Conservation (phyloP, 192 early-diverging fungal species). For the Rhizophlyctis rosea region DNA sequence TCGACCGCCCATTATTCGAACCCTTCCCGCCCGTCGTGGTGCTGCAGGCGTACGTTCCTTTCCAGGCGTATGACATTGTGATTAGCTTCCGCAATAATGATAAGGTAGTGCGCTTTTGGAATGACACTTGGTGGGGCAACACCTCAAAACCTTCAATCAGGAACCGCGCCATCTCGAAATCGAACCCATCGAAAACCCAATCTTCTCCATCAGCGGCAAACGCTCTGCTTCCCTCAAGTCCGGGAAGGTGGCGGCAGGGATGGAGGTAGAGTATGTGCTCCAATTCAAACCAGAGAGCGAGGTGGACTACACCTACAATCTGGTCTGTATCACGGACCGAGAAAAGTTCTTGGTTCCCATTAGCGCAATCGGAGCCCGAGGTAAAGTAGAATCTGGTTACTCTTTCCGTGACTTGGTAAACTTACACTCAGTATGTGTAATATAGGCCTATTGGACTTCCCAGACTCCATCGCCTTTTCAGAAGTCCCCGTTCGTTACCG, state of each 20-base stretch:
- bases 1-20: slow-evolving; percentile 53
- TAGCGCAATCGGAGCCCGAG: slow-evolving; percentile 47
- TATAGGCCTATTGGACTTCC: slow-evolving; percentile 53
- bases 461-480: slow-evolving; percentile 47
- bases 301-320: slow-evolving; percentile 48
- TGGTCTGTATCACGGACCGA: slow-evolving; percentile 58
- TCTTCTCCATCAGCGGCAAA: slow-evolving; percentile 41
- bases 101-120: slow-evolving; percentile 38
- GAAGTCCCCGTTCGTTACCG: slow-evolving; percentile 44
- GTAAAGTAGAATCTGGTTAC: slow-evolving; percentile 28
- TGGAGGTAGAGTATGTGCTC: slow-evolving; percentile 54
- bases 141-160: slow-evolving; percentile 21
- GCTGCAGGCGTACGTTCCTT: slow-evolving; percentile 47
- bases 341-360: slow-evolving; percentile 61
- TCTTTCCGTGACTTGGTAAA: background rate
- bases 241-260: slow-evolving; percentile 59
- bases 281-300: slow-evolving; percentile 54
- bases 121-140: background rate
- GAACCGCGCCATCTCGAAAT: slow-evolving; percentile 46
- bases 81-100: slow-evolving; percentile 59
- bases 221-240: slow-evolving; percentile 44
- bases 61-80: slow-evolving; percentile 52
- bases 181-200: slow-evolving; percentile 47
- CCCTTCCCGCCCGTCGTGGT: slow-evolving; percentile 45
- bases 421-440: background rate